These are phyloP conservation scores for Amborella trichopoda DNA, from an alignment of 164 flowering plant species.

Conservation along the genomic window DNA sequence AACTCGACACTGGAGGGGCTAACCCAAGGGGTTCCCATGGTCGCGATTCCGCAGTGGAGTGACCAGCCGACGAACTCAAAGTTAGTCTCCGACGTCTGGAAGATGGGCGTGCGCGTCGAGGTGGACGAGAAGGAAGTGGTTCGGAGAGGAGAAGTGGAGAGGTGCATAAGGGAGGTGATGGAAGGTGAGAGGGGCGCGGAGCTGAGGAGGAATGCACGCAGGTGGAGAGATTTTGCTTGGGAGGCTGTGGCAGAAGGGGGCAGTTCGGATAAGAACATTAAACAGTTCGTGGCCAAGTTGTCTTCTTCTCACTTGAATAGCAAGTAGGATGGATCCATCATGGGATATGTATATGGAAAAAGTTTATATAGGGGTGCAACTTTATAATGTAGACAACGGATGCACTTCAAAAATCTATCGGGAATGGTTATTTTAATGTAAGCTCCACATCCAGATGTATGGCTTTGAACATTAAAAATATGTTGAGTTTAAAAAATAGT, in stretches of 20 bases:
- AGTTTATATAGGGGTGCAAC: too few species aligned
- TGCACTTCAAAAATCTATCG: too few species aligned
- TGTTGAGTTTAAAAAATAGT: too few species aligned
- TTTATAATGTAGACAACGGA: too few species aligned
- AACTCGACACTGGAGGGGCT: slow-evolving; percentile 19
- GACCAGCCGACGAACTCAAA: slow-evolving; percentile 18
- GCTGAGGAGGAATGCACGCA: neutral
- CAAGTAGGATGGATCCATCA: too few species aligned
- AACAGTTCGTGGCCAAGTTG: slow-evolving; percentile 6
- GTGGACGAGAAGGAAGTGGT: slow-evolving; percentile 8
- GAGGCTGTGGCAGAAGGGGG: slow-evolving; percentile 16
- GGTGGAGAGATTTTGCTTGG: slow-evolving; percentile 11
- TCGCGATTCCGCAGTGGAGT: slow-evolving; percentile 15
- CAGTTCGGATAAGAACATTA: slow-evolving; percentile 12
- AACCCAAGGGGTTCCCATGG: slow-evolving; percentile 16
- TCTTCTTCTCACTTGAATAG: too few species aligned
- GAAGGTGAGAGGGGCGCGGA: slow-evolving; percentile 10
- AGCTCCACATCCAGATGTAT: too few species aligned
- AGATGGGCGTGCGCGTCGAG: slow-evolving; percentile 12
- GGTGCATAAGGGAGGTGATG: slow-evolving; percentile 10
- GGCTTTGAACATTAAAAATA: too few species aligned
- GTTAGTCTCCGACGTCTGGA: slow-evolving; percentile 13
- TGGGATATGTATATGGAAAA: too few species aligned
- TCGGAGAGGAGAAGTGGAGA: slow-evolving; percentile 10
- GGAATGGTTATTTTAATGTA: too few species aligned